Base-by-base conservation (phyloP, 495 filamentous ascomycete genomes). In the Penicillium turbatum region DNA sequence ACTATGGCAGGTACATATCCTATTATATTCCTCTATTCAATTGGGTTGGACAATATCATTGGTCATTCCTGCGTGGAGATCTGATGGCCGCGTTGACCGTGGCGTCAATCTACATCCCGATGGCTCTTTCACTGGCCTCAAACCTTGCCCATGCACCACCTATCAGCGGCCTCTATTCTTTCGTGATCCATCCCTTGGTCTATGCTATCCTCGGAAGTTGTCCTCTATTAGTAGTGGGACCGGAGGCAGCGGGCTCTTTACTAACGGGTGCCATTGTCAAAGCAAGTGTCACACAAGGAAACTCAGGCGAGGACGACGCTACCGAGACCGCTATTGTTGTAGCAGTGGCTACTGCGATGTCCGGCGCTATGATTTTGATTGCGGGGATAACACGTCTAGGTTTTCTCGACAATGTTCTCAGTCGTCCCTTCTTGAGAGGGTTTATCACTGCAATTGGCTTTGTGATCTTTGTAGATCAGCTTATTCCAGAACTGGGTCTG, bases 391-490 rank as follows among this genome's bases (percentile, higher is more conserved):
- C 84, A 29, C 80, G 93, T 8, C 73, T 99, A n/a, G 93, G 93
- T 0, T 99, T 97, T 58, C 65, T 99, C 54, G 93, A 99, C 64
- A 95, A 87, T 64, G 92, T 99, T 37, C 77, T 99, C 49, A 95
- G 90, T 57, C 77, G 92, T 26, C 95, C 93, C 0, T 96, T 99
- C 57, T 72, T 97, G 27, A 77, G 93, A 48, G 93, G 93, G 2
- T 99, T 99, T 69, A 97, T 99, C 69, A 92, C 86, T 43, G 92
- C 95, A 30, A 90, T 99, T 66, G 93, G 93, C 31, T 87, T 95
- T 39, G 91, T 97, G 41, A 97, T 99, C 64, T 79, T 95, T 40
- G 88, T 97, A 27, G 93, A 97, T 67, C 93, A 99, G 69, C 72
- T 96, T 42, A 87, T 97, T 35, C 90, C 91, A 3, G 90, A 97